These are phyloP conservation scores for Arabidopsis arenosa DNA, from an alignment of 345 rosid species.

Conservation along the genomic window DNA sequence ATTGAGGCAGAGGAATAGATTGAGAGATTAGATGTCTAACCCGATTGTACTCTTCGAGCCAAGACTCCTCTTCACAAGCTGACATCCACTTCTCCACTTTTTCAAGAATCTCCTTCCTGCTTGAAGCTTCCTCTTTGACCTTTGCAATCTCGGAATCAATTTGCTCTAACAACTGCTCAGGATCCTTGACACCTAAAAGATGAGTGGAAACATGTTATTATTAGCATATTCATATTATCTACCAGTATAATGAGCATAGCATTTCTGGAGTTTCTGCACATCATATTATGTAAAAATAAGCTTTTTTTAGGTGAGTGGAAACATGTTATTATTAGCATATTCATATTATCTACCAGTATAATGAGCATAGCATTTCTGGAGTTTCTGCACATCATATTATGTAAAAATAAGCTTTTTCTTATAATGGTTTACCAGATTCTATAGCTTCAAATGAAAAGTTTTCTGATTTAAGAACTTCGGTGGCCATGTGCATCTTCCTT, in stretches of 20 bases:
- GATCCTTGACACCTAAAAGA: slow-evolving; percentile 59
- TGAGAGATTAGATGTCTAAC: slow-evolving; percentile 41
- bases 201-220: not conserved
- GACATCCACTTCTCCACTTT: slow-evolving; percentile 76
- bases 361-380: slow-evolving; percentile 4
- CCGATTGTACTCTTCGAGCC: slow-evolving; percentile 84
- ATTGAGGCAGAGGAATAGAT: slow-evolving; percentile 19
- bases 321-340: not conserved
- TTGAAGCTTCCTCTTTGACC: slow-evolving; percentile 65
- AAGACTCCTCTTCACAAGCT: slow-evolving; percentile 76
- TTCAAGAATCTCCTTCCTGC: slow-evolving; percentile 76
- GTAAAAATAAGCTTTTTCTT: slow-evolving; percentile 3
- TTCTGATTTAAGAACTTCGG: slow-evolving; percentile 45
- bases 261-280: not conserved
- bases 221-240: not conserved
- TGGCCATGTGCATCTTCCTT: slow-evolving; percentile 65
- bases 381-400: not conserved
- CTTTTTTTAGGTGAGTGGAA: slow-evolving; percentile 9
- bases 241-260: slow-evolving; percentile 2
- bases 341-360: not conserved
- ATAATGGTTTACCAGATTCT: slow-evolving; percentile 52
- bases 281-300: not conserved
- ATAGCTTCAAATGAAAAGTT: slow-evolving; percentile 58
- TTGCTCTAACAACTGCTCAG: slow-evolving; percentile 54
- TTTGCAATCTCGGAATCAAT: slow-evolving; percentile 69